Percentiles rank a stretch among this genome's conserved stretches.
phyloP scores from a whole-genome alignment of 805 yeast species.

The Pichia insulana region DNA sequence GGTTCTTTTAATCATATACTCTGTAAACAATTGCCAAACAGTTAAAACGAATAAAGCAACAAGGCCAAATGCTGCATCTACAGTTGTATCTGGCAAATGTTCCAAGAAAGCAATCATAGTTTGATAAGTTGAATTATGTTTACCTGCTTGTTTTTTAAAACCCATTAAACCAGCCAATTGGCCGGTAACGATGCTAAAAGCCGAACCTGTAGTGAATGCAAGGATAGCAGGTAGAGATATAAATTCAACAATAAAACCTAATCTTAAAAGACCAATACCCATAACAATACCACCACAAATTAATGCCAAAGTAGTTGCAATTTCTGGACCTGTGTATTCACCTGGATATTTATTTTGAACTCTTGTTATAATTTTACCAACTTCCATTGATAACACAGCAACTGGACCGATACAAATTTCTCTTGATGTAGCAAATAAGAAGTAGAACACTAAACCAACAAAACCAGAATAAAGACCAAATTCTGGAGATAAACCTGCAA shows the following conservation, averaged over 20 bases:
- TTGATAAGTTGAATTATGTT: conserved; percentile 59
- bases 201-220: conserved; percentile 95
- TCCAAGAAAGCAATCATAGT: conserved; percentile 68
- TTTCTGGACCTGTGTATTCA: conserved; percentile 49
- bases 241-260: conserved; percentile 83
- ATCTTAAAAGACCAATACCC: conserved; percentile 72
- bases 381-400: conserved; percentile 88
- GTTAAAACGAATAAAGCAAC: conserved; percentile 66
- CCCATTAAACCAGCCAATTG: conserved; percentile 88
- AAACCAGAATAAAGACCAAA: conserved; percentile 89
- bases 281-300: conserved; percentile 80
- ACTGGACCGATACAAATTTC: conserved; percentile 96
- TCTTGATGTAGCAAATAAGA: conserved; percentile 89
- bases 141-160: conserved; percentile 52
- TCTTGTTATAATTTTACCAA: conserved; percentile 62
- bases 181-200: conserved; percentile 71
- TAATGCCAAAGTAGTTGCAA: conserved; percentile 73
- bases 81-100: conserved; percentile 55
- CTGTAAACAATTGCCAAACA: conserved; percentile 58
- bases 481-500: conserved; percentile 74
- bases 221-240: conserved; percentile 87
- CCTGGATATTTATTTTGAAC: conserved; percentile 41
- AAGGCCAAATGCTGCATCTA: conserved; percentile 87
- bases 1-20: conserved; percentile 52
- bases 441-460: conserved; percentile 81